Evolutionary conservation across 441 rosid species (phyloP), one percentile per base, ranked within the genome.

Genomic region (Biscutella laevigata): DNA sequence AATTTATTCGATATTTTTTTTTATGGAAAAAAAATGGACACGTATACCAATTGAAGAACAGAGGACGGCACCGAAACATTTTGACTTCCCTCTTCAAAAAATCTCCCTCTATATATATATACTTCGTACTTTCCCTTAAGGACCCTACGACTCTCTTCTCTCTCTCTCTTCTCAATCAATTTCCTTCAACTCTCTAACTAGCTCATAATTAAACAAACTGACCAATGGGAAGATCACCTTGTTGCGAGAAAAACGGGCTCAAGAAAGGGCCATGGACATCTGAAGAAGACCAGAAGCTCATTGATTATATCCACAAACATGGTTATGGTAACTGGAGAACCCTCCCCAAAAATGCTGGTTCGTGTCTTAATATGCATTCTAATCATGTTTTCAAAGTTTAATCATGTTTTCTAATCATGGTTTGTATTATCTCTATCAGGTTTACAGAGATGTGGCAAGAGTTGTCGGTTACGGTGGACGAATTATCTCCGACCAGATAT

Each of bases 61-160:
- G 74, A 59, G 96, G 94, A 77, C 90, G 96, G 96, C 79, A 82
- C 96, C 96, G 83, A 84, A 87, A 71, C 79, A 47, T 27, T 65
- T 82, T 79, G 86, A 80, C 84, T 76, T 78, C 1, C 40, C 38
- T 69, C 64, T 69, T n/a, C n/a, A n/a, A n/a, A n/a, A n/a, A n/a
- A n/a, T n/a, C n/a, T n/a, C n/a, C n/a, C n/a, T n/a, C n/a, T n/a
- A n/a, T n/a, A n/a, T n/a, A n/a, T 87, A 80, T 70, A 75, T 76
- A 27, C 16, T 68, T 58, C 26, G 32, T 53, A 53, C 46, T 41
- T 47, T 42, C 20, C 35, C 45, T 29, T 55, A 64, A 67, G 67
- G 70, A 61, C 72, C 73, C 77, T 66, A 51, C 71, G 29, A 43
- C 43, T n/a, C n/a, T n/a, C 53, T 51, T 37, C 26, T 39, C 6